A percentile compares a stretch with the other conserved stretches of the same genome.
Conservation (phyloP, 345 rosid species). For the Microcos paniculata region DNA sequence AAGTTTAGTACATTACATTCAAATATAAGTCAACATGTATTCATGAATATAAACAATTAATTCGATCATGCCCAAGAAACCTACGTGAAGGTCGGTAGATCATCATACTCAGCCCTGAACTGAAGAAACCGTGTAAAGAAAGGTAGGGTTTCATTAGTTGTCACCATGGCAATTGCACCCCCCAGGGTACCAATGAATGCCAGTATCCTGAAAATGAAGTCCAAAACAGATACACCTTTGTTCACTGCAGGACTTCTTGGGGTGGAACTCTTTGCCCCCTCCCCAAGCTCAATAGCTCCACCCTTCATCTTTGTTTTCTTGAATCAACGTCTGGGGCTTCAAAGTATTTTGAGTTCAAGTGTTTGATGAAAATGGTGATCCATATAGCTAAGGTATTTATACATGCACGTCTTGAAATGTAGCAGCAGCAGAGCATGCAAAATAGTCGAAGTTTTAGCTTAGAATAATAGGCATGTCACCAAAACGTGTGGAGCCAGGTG, state of each 20-base stretch:
- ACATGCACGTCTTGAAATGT: neutral
- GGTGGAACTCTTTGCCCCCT: slow-evolving; percentile 1
- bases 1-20: neutral
- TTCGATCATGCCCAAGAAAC: no score
- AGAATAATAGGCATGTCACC: neutral
- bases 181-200: slow-evolving; percentile 40
- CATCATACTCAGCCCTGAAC: slow-evolving; percentile 42
- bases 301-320: neutral
- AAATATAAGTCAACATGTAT: no score
- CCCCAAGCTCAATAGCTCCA: neutral
- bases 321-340: neutral
- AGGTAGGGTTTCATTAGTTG: slow-evolving; percentile 59
- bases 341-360: neutral
- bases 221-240: slow-evolving; percentile 36
- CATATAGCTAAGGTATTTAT: neutral
- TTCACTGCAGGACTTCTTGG: slow-evolving; percentile 18
- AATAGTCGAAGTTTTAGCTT: neutral
- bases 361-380: neutral
- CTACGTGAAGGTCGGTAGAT: slow-evolving; percentile 53
- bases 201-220: slow-evolving; percentile 44
- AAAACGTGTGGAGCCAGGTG: neutral
- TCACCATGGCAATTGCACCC: slow-evolving; percentile 58
- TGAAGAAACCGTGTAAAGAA: slow-evolving; percentile 45
- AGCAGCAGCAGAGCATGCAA: neutral
- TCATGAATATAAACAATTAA: neutral